Evolutionary conservation across 2,329 filamentous ascomycete species (phyloP).

Genomic region (Nothophaeocryptopus gaeumannii): DNA sequence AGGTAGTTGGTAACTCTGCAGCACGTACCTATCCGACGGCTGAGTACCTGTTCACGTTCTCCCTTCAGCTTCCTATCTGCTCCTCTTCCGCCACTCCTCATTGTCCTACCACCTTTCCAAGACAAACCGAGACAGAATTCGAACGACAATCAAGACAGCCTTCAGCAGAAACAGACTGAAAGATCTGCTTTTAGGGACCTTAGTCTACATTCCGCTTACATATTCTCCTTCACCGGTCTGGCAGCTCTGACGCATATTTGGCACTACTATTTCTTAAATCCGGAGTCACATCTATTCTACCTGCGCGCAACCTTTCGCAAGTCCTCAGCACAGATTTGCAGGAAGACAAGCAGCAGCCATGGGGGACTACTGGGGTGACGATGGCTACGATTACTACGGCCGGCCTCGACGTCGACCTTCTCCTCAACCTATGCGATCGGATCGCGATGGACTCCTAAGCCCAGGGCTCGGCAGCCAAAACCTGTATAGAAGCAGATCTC

Average conservation of each 20-base stretch:
- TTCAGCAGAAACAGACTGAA: no score
- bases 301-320: no score
- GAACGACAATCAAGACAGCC: no score
- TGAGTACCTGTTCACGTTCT: no score
- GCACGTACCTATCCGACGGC: no score
- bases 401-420: slow-evolving; percentile 21
- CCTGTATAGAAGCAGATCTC: slow-evolving; percentile 46
- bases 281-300: no score
- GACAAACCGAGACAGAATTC: no score
- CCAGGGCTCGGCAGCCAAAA: slow-evolving; percentile 25
- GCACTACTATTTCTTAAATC: no score
- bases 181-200: no score
- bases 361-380: slow-evolving; percentile 25
- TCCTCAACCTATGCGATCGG: slow-evolving; percentile 20
- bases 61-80: no score
- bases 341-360: slow-evolving; percentile 4
- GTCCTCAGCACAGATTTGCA: no score
- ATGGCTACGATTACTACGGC: slow-evolving; percentile 22
- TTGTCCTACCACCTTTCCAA: background rate
- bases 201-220: no score
- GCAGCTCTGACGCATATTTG: background rate
- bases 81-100: background rate
- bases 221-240: slow-evolving; percentile 10
- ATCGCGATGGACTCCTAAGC: slow-evolving; percentile 25
- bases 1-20: slow-evolving; percentile 4